Evolutionary conservation across 2,329 filamentous ascomycete species (phyloP).

Genomic region (Botryosphaeria dothidea): DNA sequence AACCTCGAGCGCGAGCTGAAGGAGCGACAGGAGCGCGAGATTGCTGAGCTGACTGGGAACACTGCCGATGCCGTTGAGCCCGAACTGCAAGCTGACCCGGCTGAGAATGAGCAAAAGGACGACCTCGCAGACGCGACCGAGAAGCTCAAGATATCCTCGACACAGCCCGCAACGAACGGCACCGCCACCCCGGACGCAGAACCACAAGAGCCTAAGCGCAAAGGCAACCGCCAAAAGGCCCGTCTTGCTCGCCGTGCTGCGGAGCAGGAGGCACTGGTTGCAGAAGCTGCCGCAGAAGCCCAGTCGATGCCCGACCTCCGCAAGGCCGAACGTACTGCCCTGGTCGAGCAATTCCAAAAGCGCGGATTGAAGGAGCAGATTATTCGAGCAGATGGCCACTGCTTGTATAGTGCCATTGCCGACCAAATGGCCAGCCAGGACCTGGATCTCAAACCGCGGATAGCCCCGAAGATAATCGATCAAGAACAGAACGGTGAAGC

Average conservation of each 20-base stretch:
- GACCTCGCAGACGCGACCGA: conserved; percentile 19
- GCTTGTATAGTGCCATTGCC: conserved; percentile 87
- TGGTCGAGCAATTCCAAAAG: conserved; percentile 66
- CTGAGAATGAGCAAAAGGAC: conserved; percentile 17
- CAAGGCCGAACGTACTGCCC: conserved; percentile 51
- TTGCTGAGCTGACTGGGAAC: conserved; percentile 42
- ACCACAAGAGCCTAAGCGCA: conserved; percentile 53
- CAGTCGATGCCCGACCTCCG: conserved; percentile 42
- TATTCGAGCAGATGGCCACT: conserved; percentile 90
- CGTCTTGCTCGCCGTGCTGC: conserved; percentile 85
- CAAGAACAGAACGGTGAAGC: conserved; percentile 19
- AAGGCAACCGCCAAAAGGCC: conserved; percentile 89
- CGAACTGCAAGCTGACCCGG: not conserved
- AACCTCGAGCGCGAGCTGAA: conserved; percentile 57
- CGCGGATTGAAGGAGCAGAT: conserved; percentile 71
- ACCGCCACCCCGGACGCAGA: not conserved
- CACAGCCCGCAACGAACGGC: conserved; percentile 10
- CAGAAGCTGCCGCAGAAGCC: conserved; percentile 74
- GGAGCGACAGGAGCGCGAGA: conserved; percentile 55
- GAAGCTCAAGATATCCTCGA: conserved; percentile 23
- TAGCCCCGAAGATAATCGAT: conserved; percentile 30
- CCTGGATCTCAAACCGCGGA: conserved; percentile 35
- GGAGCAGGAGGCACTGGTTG: conserved; percentile 71
- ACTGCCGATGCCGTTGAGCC: conserved; percentile 33
- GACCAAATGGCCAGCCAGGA: conserved; percentile 68